phyloP scores from a whole-genome alignment of 371 early-diverging fungal genomes.

The Lichtheimia ornata region DNA sequence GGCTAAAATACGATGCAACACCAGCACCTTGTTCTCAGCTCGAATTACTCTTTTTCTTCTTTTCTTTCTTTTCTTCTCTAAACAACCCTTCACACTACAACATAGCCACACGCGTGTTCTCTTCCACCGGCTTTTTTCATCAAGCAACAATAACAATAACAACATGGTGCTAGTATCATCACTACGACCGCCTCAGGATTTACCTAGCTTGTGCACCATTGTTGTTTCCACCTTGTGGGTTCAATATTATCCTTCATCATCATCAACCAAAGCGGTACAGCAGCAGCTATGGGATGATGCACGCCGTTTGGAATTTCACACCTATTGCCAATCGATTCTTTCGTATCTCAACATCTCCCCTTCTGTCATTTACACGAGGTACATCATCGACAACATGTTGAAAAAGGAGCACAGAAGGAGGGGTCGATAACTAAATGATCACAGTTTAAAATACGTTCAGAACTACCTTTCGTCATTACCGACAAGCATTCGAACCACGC shows the following conservation, averaged over 20 bases:
- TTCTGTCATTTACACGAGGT: constrained; percentile 32
- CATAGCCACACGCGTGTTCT: not conserved
- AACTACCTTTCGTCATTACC: constrained; percentile 8
- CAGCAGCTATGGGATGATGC: constrained; percentile 4
- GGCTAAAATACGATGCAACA: too few species aligned
- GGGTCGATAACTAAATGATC: not conserved
- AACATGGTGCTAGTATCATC: constrained; percentile 3
- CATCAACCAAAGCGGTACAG: not conserved
- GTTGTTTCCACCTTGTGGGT: constrained; percentile 10
- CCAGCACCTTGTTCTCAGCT: not conserved
- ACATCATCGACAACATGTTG: not conserved
- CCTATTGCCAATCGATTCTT: constrained; percentile 8
- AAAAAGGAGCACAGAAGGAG: not conserved
- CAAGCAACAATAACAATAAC: not conserved
- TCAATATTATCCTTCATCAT: not conserved
- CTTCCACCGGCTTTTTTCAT: not conserved
- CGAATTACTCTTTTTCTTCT: constrained; percentile 1
- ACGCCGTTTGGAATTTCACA: constrained; percentile 6
- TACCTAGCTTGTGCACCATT: constrained; percentile 10
- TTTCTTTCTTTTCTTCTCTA: constrained; percentile 4
- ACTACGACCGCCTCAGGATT: constrained; percentile 3
- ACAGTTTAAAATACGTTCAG: constrained; percentile 33
- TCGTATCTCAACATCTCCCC: constrained; percentile 8
- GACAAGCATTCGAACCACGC: constrained; percentile 13
- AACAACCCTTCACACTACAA: not conserved